Evolutionary conservation across 73 alveolate genomes (phyloP).

Genomic region (Tetrahymena elliotti): DNA sequence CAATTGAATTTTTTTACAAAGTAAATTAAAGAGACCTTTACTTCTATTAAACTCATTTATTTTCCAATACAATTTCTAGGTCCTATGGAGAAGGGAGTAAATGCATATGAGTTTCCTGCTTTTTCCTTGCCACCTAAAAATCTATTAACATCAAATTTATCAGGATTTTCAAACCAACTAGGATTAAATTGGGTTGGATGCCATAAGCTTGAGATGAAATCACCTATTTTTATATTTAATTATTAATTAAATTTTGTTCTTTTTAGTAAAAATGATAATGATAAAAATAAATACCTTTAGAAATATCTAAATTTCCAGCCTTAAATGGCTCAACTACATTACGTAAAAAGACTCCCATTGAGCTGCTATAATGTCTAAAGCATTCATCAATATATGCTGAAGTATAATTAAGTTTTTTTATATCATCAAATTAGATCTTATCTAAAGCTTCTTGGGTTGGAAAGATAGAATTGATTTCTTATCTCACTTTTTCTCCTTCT

Average conservation of each 20-base stretch:
- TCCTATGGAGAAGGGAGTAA: conserved; percentile 24
- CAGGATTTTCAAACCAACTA: neutral
- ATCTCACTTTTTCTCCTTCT: neutral
- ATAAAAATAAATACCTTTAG: neutral
- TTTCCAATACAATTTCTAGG: conserved; percentile 32
- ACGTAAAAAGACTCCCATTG: neutral
- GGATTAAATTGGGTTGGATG: neutral
- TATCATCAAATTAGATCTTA: neutral
- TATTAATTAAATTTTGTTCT: neutral
- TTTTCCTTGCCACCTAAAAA: neutral
- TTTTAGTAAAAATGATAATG: neutral
- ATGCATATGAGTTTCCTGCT: neutral
- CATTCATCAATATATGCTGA: neutral
- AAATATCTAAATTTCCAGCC: neutral
- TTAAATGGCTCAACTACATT: neutral
- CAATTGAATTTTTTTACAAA: conserved; percentile 8
- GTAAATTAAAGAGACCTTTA: conserved; percentile 3
- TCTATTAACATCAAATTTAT: neutral
- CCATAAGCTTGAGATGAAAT: neutral
- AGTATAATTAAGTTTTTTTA: neutral
- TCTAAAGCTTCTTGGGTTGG: neutral
- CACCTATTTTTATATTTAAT: neutral
- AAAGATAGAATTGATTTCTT: neutral
- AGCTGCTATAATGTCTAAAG: neutral
- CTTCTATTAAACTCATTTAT: conserved; percentile 25